A percentile compares a stretch with the other conserved stretches of the same genome.
phyloP scores from a whole-genome alignment of 768 basidiomycete species.

The Lepiota venenata region DNA sequence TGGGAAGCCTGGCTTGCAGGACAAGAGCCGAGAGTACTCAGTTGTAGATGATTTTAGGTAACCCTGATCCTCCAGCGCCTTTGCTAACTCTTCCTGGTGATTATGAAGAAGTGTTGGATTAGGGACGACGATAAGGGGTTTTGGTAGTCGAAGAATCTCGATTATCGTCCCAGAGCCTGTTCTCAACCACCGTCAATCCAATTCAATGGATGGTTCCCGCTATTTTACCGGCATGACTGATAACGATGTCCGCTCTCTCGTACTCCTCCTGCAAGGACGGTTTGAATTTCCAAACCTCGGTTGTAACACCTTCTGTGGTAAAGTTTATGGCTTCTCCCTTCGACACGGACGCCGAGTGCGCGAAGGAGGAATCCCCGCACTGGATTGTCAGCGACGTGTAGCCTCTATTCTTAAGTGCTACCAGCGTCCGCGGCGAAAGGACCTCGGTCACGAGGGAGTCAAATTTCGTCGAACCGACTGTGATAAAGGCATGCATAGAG shows the following conservation, averaged over 20 bases:
- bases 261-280: constrained; percentile 67
- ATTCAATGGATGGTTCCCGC: not conserved
- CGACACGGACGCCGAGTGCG: constrained; percentile 25
- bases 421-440: constrained; percentile 56
- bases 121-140: constrained; percentile 83
- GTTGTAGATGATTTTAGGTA: constrained; percentile 57
- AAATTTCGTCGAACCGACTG: constrained; percentile 89
- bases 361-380: constrained; percentile 67
- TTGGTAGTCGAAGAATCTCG: constrained; percentile 73
- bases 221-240: constrained; percentile 88
- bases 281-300: constrained; percentile 75
- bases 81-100: constrained; percentile 89
- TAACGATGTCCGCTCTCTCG: constrained; percentile 67
- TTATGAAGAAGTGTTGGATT: constrained; percentile 89
- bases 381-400: constrained; percentile 69
- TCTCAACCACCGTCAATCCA: not conserved
- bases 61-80: constrained; percentile 53
- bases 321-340: constrained; percentile 24
- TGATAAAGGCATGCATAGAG: constrained; percentile 62
- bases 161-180: constrained; percentile 93
- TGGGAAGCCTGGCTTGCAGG: not conserved
- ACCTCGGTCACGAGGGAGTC: constrained; percentile 64
- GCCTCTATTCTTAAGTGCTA: constrained; percentile 47
- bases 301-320: constrained; percentile 38
- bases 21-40: constrained; percentile 41